A percentile compares a stretch with the other conserved stretches of the same genome.
These are phyloP conservation scores for Phylloporus rhodoxanthus DNA, from an alignment of 768 basidiomycete species.

Conservation along the genomic window DNA sequence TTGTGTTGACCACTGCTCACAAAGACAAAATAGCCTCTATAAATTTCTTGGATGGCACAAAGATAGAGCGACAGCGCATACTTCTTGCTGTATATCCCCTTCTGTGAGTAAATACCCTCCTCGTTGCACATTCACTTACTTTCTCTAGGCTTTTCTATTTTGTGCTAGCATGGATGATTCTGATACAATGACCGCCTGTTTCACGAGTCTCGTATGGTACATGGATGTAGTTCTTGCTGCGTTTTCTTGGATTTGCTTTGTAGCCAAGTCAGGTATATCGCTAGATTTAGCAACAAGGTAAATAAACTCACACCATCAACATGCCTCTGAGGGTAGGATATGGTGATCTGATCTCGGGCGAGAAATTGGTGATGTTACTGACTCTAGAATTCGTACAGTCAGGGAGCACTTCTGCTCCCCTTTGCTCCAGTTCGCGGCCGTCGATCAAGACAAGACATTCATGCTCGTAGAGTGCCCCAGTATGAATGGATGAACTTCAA, in stretches of 20 bases:
- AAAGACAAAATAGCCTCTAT: slow-evolving; percentile 60
- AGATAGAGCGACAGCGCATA: slow-evolving; percentile 85
- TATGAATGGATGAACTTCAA: slow-evolving; percentile 28
- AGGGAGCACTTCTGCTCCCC: slow-evolving; percentile 91
- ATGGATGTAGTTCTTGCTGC: slow-evolving; percentile 9
- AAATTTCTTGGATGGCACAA: slow-evolving; percentile 93
- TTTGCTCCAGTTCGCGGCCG: slow-evolving; percentile 74
- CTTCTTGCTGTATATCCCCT: slow-evolving; percentile 95
- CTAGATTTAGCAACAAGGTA: background rate
- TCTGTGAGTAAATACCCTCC: slow-evolving; percentile 47
- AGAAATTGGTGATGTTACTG: slow-evolving; percentile 1
- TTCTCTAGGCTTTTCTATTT: slow-evolving; percentile 78
- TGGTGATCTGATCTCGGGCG: slow-evolving; percentile 12
- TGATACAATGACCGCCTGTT: slow-evolving; percentile 59
- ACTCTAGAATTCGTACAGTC: slow-evolving; percentile 39
- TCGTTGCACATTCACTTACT: background rate
- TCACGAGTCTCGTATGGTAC: slow-evolving; percentile 3
- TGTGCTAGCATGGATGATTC: slow-evolving; percentile 94
- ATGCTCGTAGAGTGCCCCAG: slow-evolving; percentile 86
- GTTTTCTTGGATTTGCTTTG: background rate
- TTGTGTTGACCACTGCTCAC: slow-evolving; percentile 1
- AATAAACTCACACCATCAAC: background rate
- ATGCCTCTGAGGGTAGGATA: slow-evolving; percentile 33
- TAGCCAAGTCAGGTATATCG: no score
- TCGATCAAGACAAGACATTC: slow-evolving; percentile 67